These are phyloP conservation scores for Dianthus caryophyllus DNA, from an alignment of 148 eudicot species.

Conservation along the genomic window DNA sequence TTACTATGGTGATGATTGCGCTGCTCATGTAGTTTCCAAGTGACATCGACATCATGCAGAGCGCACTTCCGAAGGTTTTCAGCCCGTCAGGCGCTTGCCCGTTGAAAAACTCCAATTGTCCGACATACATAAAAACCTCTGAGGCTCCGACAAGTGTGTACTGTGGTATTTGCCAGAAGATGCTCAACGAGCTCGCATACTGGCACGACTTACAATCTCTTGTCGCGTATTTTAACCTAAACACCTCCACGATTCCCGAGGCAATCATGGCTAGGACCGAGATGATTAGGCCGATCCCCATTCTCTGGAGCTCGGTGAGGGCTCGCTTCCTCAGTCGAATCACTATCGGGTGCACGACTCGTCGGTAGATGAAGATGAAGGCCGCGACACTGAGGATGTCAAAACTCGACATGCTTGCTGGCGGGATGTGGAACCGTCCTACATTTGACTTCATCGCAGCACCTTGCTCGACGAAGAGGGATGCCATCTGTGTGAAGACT, in stretches of 20 bases:
- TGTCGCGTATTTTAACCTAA: conserved; percentile 34
- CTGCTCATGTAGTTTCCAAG: conserved; percentile 65
- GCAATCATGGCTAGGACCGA: conserved; percentile 57
- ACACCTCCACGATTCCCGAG: conserved; percentile 51
- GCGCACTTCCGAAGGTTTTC: conserved; percentile 77
- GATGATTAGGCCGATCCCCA: conserved; percentile 64
- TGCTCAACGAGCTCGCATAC: conserved; percentile 45
- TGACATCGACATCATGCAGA: conserved; percentile 68
- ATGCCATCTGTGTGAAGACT: conserved; percentile 74
- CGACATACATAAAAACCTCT: conserved; percentile 71
- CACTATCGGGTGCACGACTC: conserved; percentile 47
- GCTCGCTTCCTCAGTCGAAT: conserved; percentile 37
- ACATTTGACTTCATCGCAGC: conserved; percentile 57
- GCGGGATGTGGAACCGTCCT: conserved; percentile 52
- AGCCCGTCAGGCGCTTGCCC: conserved; percentile 64
- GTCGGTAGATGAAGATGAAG: conserved; percentile 56
- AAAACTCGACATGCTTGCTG: conserved; percentile 80
- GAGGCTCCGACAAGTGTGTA: conserved; percentile 65
- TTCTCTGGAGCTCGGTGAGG: conserved; percentile 58
- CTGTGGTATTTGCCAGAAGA: conserved; percentile 75
- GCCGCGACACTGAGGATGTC: conserved; percentile 65
- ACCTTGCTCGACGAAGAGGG: conserved; percentile 79
- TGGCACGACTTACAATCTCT: conserved; percentile 26
- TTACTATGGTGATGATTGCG: conserved; percentile 52
- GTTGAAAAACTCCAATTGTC: conserved; percentile 71